Base-by-base conservation (phyloP, 805 yeast genomes). In the Ogataea parapolymorpha region DNA sequence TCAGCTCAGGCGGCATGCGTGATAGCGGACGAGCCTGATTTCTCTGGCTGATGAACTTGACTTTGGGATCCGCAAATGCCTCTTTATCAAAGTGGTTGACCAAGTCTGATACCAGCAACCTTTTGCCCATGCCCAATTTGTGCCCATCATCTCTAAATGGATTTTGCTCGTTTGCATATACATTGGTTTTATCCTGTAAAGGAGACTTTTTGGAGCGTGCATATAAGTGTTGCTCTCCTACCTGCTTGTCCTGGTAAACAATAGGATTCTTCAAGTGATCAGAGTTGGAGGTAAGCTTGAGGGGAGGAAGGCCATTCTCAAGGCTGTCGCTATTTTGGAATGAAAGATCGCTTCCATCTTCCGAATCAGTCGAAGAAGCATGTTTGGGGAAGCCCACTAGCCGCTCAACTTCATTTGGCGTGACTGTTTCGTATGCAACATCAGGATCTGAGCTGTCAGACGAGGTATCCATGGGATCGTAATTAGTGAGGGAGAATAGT, bases 371-470 rank as follows among this genome's bases (percentile, higher is more conserved):
- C 2, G 15, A 28, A 7, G 16, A 13, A 11, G 35, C 39, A 28
- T 44, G 51, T 12, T 24, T n/a, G 2, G 51, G 51, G 12, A 33
- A 40, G 6, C 51, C 51, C 10, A 36, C 34, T 5, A 39, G 43
- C 10, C 34, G 16, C 2, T 14, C 18, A 4, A 52, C 40, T 5
- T 49, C 48, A 5, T 26, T 13, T 9, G 17, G 26, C 9, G 42
- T 25, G n/a, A 52, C 33, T 18, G 38, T 32, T 12, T 27, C 38
- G 25, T 48, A 52, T 10, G 53, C 46, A n/a, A 49, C 41, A 22
- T 44, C 45, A 1, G 50, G 46, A 30, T 53, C 55, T 4, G 56
- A 53, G 26, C 42, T 35, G 12, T 32, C 38, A 2, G 46, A 42
- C 13, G 50, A 46, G 24, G 28, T 35, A 13, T 24, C 16, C 23